A percentile compares a stretch with the other conserved stretches of the same genome.
phyloP scores from a whole-genome alignment of 331 rosid genomes.

The Telfairia occidentalis region DNA sequence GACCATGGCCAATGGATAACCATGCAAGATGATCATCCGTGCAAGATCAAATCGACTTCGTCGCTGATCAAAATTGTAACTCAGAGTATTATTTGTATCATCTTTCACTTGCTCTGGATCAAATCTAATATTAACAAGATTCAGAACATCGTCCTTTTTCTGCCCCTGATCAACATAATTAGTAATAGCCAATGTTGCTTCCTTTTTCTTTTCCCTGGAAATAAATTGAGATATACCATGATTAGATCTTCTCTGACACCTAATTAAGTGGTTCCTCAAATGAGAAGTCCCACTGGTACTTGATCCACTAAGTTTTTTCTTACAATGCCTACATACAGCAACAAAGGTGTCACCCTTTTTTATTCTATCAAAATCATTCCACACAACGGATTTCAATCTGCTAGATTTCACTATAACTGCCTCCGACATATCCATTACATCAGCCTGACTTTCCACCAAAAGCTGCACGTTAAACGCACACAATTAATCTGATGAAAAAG shows the following conservation, averaged over 20 bases:
- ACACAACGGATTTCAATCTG: conserved; percentile 87
- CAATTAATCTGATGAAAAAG: not conserved
- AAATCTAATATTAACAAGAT: conserved; percentile 70
- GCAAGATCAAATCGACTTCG: conserved; percentile 90
- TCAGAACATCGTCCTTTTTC: conserved; percentile 61
- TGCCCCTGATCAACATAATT: conserved; percentile 56
- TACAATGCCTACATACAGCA: conserved; percentile 95
- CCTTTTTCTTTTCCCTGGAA: conserved; percentile 84
- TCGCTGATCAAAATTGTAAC: conserved; percentile 62
- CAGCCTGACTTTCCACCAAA: conserved; percentile 27
- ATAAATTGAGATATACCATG: conserved; percentile 53
- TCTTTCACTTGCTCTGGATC: conserved; percentile 84
- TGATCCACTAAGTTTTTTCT: conserved; percentile 93
- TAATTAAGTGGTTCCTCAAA: conserved; percentile 82
- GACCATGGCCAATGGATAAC: conserved; percentile 89
- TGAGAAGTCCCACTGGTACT: conserved; percentile 98
- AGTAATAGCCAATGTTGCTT: conserved; percentile 47
- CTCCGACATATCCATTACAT: conserved; percentile 84
- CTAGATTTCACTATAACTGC: conserved; percentile 77
- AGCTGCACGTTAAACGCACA: conserved; percentile 19
- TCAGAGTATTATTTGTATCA: conserved; percentile 35
- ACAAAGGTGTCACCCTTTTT: conserved; percentile 82
- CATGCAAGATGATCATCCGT: conserved; percentile 93
- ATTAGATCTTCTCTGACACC: conserved; percentile 82
- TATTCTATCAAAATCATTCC: conserved; percentile 97